Percentiles rank a stretch among this genome's conserved stretches.
These are phyloP conservation scores for Cyclostephanos tholiformis DNA, from an alignment of 108 stramenopile genomes.

Conservation along the genomic window DNA sequence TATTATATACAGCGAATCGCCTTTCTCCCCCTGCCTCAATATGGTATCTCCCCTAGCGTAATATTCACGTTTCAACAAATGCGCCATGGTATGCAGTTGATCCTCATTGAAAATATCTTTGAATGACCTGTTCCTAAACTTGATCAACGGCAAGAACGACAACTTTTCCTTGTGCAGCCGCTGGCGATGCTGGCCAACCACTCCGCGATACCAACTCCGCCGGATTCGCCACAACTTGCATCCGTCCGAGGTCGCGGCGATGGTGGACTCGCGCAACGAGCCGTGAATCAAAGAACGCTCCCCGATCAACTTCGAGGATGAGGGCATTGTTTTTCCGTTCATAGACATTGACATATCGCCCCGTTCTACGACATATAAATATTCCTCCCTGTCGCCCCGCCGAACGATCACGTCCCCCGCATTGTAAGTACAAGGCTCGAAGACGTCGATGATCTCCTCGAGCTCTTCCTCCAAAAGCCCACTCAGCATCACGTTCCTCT, in stretches of 20 bases:
- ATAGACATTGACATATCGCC: constrained; percentile 54
- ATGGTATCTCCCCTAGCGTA: constrained; percentile 53
- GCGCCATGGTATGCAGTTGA: constrained; percentile 52
- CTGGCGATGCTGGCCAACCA: constrained; percentile 51
- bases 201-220: constrained; percentile 48
- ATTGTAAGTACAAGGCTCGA: constrained; percentile 49
- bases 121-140: constrained; percentile 27
- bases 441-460: constrained; percentile 66
- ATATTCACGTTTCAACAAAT: constrained; percentile 42
- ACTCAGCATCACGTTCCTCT: constrained; percentile 68
- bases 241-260: constrained; percentile 42
- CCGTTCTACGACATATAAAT: constrained; percentile 72
- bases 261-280: constrained; percentile 68
- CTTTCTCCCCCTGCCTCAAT: constrained; percentile 69
- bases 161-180: constrained; percentile 33
- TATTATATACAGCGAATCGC: constrained; percentile 70
- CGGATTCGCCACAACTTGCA: constrained; percentile 64
- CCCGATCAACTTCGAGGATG: no score
- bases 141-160: constrained; percentile 44
- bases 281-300: constrained; percentile 84
- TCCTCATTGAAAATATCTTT: constrained; percentile 25
- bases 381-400: constrained; percentile 78
- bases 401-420: constrained; percentile 58
- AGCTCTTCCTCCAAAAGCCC: constrained; percentile 58
- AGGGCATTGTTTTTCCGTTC: constrained; percentile 22